phyloP scores from a whole-genome alignment of 2,329 filamentous ascomycete species.

The Penicillium sp. region DNA sequence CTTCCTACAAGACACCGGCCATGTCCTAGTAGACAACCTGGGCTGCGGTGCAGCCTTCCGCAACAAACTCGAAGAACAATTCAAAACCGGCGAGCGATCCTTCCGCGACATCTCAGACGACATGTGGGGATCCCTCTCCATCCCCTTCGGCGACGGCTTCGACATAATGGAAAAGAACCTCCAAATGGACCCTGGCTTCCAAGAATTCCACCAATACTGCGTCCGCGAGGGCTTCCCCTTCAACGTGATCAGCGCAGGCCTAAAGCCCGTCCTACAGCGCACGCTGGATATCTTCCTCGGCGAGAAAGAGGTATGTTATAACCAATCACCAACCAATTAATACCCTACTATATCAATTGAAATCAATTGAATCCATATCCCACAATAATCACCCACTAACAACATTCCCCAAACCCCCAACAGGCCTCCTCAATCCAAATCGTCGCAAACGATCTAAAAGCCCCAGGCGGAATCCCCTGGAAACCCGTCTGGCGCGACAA shows the following conservation, averaged over 20 bases:
- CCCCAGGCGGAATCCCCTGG: constrained; percentile 61
- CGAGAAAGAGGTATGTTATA: constrained; percentile 53
- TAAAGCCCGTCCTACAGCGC: constrained; percentile 62
- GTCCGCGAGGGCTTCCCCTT: constrained; percentile 63
- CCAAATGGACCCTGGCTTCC: constrained; percentile 64
- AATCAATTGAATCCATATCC: too few relatives aligned
- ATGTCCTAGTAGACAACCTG: constrained; percentile 66
- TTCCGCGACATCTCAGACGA: constrained; percentile 71
- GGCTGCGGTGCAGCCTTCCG: constrained; percentile 61
- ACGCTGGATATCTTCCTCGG: constrained; percentile 67
- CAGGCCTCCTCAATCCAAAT: constrained; percentile 61
- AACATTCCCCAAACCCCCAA: too few relatives aligned
- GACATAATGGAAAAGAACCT: constrained; percentile 61
- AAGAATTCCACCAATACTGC: constrained; percentile 65
- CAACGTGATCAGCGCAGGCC: constrained; percentile 67
- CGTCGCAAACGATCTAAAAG: constrained; percentile 66
- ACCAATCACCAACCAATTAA: neutral
- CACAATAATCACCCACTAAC: neutral
- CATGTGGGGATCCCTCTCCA: constrained; percentile 67
- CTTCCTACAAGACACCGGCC: constrained; percentile 69
- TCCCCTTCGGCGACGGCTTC: constrained; percentile 68
- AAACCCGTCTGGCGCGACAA: constrained; percentile 68
- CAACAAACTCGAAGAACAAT: constrained; percentile 60
- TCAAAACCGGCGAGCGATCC: constrained; percentile 63
- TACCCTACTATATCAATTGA: neutral